Conservation (phyloP, 176 grass and related monocot genomes). For the Avena sativa region DNA sequence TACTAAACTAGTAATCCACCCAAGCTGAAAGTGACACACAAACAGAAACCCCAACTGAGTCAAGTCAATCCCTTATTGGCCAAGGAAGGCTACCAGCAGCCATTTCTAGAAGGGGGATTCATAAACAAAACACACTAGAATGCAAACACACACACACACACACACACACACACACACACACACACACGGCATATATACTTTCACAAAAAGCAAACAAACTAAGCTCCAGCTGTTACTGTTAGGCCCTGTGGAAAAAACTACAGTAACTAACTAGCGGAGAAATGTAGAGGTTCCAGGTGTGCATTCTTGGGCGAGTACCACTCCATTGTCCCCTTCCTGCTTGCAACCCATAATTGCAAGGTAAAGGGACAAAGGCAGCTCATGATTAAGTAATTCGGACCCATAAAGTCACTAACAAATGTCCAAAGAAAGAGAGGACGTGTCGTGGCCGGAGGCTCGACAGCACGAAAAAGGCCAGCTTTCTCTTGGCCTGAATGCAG, state of each 20-base stretch:
- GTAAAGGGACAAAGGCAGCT: constrained; percentile 41
- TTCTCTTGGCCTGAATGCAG: constrained; percentile 18
- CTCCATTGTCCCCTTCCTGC: constrained; percentile 33
- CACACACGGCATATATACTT: constrained; percentile 4
- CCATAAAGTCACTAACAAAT: constrained; percentile 33
- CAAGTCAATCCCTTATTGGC: constrained; percentile 31
- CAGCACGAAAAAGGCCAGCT: background rate
- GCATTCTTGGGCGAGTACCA: constrained; percentile 45
- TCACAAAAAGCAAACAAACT: constrained; percentile 34
- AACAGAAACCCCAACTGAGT: constrained; percentile 29
- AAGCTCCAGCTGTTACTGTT: background rate
- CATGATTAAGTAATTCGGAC: constrained; percentile 33
- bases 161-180: constrained; percentile 13
- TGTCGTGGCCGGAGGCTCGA: constrained; percentile 7
- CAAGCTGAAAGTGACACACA: constrained; percentile 44
- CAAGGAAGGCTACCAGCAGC: constrained; percentile 25
- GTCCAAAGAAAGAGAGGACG: background rate
- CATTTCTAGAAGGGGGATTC: constrained; percentile 45
- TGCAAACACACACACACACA: background rate
- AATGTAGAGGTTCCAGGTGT: constrained; percentile 37
- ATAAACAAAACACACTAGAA: constrained; percentile 38
- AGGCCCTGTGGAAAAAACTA: constrained; percentile 8
- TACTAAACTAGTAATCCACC: constrained; percentile 30
- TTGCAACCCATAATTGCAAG: constrained; percentile 37
- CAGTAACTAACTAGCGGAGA: background rate